These are phyloP conservation scores for Leccinum broughii DNA, from an alignment of 768 basidiomycete genomes.

Conservation along the genomic window DNA sequence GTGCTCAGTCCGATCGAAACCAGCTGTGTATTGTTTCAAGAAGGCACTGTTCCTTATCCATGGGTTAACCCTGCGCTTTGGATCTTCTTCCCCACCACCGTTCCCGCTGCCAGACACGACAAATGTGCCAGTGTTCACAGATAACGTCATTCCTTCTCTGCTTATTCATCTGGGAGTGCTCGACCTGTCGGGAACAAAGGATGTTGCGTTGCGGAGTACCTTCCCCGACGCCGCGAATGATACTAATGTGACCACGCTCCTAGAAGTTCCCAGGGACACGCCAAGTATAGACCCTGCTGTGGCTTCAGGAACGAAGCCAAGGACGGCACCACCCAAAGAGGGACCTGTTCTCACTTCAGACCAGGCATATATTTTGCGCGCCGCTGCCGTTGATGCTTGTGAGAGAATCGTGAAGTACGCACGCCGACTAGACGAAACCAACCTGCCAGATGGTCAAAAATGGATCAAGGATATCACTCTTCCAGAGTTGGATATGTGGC, in stretches of 20 bases:
- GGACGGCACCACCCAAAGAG: constrained; percentile 35
- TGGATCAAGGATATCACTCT: constrained; percentile 61
- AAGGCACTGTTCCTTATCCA: constrained; percentile 85
- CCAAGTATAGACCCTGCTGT: constrained; percentile 3
- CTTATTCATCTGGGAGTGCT: constrained; percentile 76
- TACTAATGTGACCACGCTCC: constrained; percentile 40
- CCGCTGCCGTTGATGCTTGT: constrained; percentile 79
- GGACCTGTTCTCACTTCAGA: constrained; percentile 56
- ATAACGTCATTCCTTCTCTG: constrained; percentile 84
- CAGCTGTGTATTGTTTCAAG: constrained; percentile 88
- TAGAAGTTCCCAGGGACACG: constrained; percentile 33
- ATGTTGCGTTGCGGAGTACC: constrained; percentile 42
- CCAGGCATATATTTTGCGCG: constrained; percentile 74
- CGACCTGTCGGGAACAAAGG: constrained; percentile 51
- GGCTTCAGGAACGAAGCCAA: constrained; percentile 16
- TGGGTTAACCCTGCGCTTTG: constrained; percentile 67
- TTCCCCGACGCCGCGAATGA: constrained; percentile 51
- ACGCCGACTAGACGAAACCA: constrained; percentile 31
- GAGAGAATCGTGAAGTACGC: constrained; percentile 63
- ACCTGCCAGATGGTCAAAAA: constrained; percentile 28
- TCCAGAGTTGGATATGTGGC: constrained; percentile 70
- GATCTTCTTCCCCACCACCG: constrained; percentile 47
- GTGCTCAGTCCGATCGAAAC: background rate
- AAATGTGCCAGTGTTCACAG: constrained; percentile 67
- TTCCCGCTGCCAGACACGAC: constrained; percentile 65